A percentile compares a stretch with the other conserved stretches of the same genome.
phyloP scores from a whole-genome alignment of 73 alveolate species.

The Loxodes magnus region DNA sequence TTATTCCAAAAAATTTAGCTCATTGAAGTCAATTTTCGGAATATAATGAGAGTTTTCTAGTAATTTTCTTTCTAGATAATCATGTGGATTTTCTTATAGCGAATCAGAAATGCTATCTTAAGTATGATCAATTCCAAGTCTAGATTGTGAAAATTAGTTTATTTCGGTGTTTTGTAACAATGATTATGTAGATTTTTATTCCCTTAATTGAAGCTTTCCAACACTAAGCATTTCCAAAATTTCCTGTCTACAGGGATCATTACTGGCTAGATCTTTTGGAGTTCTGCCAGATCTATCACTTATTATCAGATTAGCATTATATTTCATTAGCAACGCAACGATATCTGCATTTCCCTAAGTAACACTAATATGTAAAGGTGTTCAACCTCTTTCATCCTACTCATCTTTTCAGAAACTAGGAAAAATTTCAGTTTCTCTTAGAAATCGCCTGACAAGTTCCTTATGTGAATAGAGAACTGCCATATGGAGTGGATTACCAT shows the following conservation, averaged over 20 bases:
- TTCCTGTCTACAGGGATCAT: no score
- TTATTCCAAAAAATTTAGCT: not conserved
- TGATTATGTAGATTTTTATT: no score
- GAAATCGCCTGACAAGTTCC: not conserved
- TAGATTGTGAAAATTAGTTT: no score
- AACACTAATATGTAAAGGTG: conserved; percentile 7
- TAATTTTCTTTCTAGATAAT: no score
- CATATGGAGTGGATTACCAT: conserved; percentile 8
- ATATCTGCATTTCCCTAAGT: not conserved
- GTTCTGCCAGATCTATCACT: not conserved
- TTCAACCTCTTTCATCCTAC: not conserved
- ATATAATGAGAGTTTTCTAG: no score
- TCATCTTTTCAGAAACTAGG: not conserved
- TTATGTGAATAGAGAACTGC: conserved; percentile 3
- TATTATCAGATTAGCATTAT: conserved; percentile 1
- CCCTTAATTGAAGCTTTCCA: no score
- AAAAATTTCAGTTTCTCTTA: not conserved
- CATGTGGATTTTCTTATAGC: no score
- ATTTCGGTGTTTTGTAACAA: no score
- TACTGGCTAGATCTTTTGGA: conserved; percentile 12
- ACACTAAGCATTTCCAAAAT: no score
- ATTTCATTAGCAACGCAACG: conserved; percentile 4
- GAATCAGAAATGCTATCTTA: no score
- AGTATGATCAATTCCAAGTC: no score
- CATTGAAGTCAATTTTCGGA: not conserved